Conservation (phyloP, 225 moss, liverwort and hornwort species). For the Ulota crispa region DNA sequence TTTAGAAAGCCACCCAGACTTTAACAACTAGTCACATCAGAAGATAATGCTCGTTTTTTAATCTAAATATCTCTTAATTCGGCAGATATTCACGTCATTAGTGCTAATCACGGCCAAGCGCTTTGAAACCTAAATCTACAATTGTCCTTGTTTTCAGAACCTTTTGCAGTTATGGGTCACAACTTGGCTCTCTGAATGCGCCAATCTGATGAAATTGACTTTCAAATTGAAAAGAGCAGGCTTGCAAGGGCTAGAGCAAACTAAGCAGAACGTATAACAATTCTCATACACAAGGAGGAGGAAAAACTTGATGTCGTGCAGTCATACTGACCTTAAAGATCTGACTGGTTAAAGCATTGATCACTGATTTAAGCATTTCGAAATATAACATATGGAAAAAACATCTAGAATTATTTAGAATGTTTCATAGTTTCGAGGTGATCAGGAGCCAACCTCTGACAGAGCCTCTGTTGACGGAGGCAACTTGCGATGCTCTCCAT, state of each 20-base stretch:
- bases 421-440: not conserved
- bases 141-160: too few species aligned
- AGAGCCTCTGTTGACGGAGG: not conserved
- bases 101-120: too few species aligned
- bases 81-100: too few species aligned
- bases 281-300: too few species aligned
- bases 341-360: not conserved
- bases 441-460: constrained; percentile 25
- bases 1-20: not conserved
- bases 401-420: not conserved
- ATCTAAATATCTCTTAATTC: too few species aligned
- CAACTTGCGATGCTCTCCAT: constrained; percentile 12
- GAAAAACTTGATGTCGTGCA: not conserved
- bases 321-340: not conserved
- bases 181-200: too few species aligned
- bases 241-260: not conserved
- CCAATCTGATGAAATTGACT: not conserved
- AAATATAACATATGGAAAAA: not conserved
- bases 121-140: too few species aligned
- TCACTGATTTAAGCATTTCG: too few species aligned
- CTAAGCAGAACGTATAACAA: not conserved
- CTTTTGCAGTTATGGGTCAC: too few species aligned
- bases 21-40: too few species aligned
- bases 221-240: not conserved
- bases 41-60: not conserved